Base-by-base conservation (phyloP, 805 yeast species). In the Saccharomycopsis amapae region DNA sequence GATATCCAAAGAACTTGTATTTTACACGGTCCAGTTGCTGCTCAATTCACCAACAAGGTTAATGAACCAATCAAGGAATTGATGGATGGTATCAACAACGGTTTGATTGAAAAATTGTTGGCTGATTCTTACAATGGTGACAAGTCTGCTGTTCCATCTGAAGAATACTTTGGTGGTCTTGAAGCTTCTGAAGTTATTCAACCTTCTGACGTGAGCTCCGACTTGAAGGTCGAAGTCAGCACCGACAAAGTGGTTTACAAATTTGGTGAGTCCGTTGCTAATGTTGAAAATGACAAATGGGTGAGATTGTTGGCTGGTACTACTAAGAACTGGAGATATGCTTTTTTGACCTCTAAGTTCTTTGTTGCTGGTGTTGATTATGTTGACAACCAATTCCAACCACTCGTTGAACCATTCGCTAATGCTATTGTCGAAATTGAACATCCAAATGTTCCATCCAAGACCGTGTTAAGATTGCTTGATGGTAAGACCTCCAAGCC, bases 1-100 rank as follows among this genome's bases (percentile, higher is more conserved):
- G 99, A 93, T 64, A 97, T 93, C 52, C 89, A 89, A 67, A 84
- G 98, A 75, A 90, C 97, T n/a, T 94, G 98, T 84, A 88, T 93
- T 56, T 76, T 93, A 60, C 96, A 88, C 59, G 97, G 98, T 58
- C 99, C 99, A 43, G 97, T 93, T 56, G 95, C 99, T 58, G 96
- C 96, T 57, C 88, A 81, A 68, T 89, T 71, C 72, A 81, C 97
- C 57, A 84, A 75, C 59, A 72, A 74, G 61, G 93, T 85, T 51
- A 81, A 93, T 62, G 96, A 87, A 69, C 97, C 98, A 58, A 85
- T 93, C 61, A 81, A 85, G 66, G 85, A 83, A 38, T 88, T 93
- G 56, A 68, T 93, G 68, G 97, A 90, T 62, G 69, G 75, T 56
- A 81, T 93, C 52, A 96, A 93, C 60, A 79, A 88, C 31, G 96